phyloP scores from a whole-genome alignment of 352 stramenopile species.

The Globisporangium emineosum region DNA sequence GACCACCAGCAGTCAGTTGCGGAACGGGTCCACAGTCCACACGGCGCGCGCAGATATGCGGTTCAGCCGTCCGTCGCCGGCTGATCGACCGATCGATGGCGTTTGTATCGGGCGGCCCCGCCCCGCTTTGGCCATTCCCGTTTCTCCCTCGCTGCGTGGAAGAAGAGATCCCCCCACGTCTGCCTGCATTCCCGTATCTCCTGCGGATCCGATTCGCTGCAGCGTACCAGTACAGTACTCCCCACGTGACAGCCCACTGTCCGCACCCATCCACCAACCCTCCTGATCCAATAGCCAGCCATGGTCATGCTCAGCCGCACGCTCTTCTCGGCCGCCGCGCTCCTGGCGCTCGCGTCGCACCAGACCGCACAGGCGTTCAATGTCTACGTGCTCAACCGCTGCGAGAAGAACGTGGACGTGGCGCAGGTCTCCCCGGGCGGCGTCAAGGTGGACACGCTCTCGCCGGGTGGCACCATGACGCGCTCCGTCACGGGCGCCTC shows the following conservation, averaged over 20 bases:
- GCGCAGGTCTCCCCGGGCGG: constrained; percentile 30
- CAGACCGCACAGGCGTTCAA: constrained; percentile 22
- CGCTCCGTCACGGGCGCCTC: constrained; percentile 27
- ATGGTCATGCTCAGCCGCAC: constrained; percentile 10
- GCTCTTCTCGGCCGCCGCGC: constrained; percentile 6
- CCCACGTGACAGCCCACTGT: neutral
- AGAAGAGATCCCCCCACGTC: constrained; percentile 10
- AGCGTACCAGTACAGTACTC: constrained; percentile 6
- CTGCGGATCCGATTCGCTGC: neutral
- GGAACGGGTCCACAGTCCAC: neutral
- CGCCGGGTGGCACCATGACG: constrained; percentile 29
- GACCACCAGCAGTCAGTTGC: neutral
- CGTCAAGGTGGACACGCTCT: constrained; percentile 26
- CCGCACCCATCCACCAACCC: neutral
- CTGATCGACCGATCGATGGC: neutral
- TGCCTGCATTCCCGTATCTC: constrained; percentile 16
- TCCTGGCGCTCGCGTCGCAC: constrained; percentile 2
- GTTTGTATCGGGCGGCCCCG: neutral
- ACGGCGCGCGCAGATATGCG: neutral
- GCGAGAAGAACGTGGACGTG: constrained; percentile 42
- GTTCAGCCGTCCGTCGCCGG: neutral
- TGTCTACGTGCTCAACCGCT: constrained; percentile 62
- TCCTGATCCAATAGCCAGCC: neutral
- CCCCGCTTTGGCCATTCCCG: constrained; percentile 10
- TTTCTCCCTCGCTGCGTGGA: neutral